phyloP scores from a whole-genome alignment of 352 stramenopile genomes.

The Pythium coloratum region DNA sequence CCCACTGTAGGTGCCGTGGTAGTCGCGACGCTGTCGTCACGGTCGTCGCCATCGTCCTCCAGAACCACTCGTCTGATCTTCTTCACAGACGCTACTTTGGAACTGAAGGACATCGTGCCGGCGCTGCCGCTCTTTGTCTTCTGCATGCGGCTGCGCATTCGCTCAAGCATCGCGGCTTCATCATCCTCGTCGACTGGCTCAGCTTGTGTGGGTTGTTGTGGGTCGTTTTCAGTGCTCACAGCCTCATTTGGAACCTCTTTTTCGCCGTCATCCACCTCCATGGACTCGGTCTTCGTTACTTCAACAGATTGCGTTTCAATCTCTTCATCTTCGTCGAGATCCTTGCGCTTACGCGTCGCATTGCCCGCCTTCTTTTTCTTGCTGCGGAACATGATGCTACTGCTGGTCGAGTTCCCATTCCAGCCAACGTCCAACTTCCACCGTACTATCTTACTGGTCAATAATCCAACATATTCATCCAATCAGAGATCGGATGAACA shows the following conservation, averaged over 20 bases:
- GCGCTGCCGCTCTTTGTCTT: constrained; percentile 26
- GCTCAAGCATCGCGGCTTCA: constrained; percentile 32
- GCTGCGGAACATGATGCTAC: constrained; percentile 36
- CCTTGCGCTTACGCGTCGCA: constrained; percentile 33
- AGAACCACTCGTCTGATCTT: neutral
- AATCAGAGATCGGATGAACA: neutral
- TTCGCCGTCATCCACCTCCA: constrained; percentile 18
- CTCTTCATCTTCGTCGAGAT: constrained; percentile 27
- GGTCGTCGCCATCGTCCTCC: neutral
- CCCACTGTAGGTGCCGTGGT: neutral
- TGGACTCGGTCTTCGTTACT: constrained; percentile 2
- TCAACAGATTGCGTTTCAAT: neutral
- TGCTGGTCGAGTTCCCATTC: neutral
- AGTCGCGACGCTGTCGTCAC: neutral
- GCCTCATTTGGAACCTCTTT: constrained; percentile 1
- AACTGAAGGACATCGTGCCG: constrained; percentile 43
- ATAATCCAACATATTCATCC: neutral
- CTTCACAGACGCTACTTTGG: constrained; percentile 22
- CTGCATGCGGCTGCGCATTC: constrained; percentile 33
- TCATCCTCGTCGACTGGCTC: constrained; percentile 2
- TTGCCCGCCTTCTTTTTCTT: constrained; percentile 35
- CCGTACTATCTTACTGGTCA: neutral
- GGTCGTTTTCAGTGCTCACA: constrained; percentile 2
- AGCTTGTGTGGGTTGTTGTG: constrained; percentile 12
- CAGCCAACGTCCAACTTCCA: neutral